Conservation (phyloP, 2,329 filamentous ascomycete species). For the Diplodia corticola region DNA sequence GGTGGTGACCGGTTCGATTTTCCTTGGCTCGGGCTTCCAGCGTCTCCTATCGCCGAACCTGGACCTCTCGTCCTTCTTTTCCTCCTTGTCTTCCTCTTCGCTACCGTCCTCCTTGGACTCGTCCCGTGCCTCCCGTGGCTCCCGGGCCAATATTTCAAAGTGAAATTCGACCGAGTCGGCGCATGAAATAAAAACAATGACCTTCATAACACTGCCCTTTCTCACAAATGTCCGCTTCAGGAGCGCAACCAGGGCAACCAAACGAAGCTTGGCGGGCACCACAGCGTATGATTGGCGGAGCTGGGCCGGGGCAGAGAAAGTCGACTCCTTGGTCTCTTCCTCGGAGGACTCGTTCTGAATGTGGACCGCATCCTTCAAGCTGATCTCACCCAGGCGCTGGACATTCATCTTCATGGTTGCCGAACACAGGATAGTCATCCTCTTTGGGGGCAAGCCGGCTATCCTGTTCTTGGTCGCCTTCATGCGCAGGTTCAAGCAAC, state of each 20-base stretch:
- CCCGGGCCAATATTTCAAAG: constrained; percentile 71
- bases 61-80: constrained; percentile 29
- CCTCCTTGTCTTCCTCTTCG: constrained; percentile 28
- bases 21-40: constrained; percentile 20
- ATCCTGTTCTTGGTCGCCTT: constrained; percentile 62
- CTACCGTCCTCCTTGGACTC: background rate
- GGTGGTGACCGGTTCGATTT: constrained; percentile 32
- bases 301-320: constrained; percentile 83
- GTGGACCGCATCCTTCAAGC: constrained; percentile 86
- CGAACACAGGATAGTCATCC: constrained; percentile 88
- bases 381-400: constrained; percentile 89
- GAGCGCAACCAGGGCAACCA: constrained; percentile 82
- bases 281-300: constrained; percentile 90
- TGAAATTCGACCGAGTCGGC: constrained; percentile 97
- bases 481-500: constrained; percentile 68
- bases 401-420: constrained; percentile 98
- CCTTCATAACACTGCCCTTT: constrained; percentile 91
- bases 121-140: background rate
- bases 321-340: constrained; percentile 48
- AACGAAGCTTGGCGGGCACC: constrained; percentile 82
- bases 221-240: constrained; percentile 86
- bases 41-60: constrained; percentile 7
- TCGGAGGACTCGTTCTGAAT: constrained; percentile 67
- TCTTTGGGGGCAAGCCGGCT: constrained; percentile 68
- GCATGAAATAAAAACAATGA: constrained; percentile 94